Conservation (phyloP, 805 yeast genomes). For the Cephaloascus fragrans region DNA sequence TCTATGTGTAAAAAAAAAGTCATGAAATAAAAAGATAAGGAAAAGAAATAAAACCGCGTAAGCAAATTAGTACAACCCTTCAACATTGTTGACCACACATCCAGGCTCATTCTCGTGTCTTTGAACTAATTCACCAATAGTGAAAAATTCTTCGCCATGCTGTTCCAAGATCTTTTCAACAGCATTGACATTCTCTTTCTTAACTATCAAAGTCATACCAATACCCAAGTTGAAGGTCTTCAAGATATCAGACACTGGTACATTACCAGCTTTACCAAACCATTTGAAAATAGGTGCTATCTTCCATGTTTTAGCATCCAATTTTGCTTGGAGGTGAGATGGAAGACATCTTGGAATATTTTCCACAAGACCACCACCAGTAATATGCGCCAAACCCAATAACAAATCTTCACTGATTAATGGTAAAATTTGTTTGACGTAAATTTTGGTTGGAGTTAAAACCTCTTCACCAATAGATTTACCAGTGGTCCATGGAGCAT, state of each 20-base stretch:
- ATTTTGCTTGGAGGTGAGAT: constrained; percentile 60
- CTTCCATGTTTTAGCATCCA: constrained; percentile 75
- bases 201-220: constrained; percentile 90
- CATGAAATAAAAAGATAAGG: not conserved
- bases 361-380: constrained; percentile 97
- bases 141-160: constrained; percentile 67
- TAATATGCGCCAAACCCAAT: constrained; percentile 90
- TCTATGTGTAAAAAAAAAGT: too few relatives aligned
- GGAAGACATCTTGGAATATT: constrained; percentile 95
- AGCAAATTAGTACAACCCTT: constrained; percentile 28
- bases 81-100: constrained; percentile 46
- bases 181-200: constrained; percentile 50
- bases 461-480: constrained; percentile 79
- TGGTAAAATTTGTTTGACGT: constrained; percentile 83
- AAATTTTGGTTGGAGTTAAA: constrained; percentile 84
- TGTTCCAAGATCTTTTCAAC: constrained; percentile 43
- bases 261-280: constrained; percentile 87
- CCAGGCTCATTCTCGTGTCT: constrained; percentile 38
- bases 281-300: constrained; percentile 88
- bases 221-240: constrained; percentile 94
- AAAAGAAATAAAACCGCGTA: not conserved
- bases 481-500: constrained; percentile 72
- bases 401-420: constrained; percentile 58
- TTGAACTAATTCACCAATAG: constrained; percentile 27
- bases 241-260: constrained; percentile 73